Base-by-base conservation (phyloP, 345 rosid species). In the Euphorbia tirucalli region DNA sequence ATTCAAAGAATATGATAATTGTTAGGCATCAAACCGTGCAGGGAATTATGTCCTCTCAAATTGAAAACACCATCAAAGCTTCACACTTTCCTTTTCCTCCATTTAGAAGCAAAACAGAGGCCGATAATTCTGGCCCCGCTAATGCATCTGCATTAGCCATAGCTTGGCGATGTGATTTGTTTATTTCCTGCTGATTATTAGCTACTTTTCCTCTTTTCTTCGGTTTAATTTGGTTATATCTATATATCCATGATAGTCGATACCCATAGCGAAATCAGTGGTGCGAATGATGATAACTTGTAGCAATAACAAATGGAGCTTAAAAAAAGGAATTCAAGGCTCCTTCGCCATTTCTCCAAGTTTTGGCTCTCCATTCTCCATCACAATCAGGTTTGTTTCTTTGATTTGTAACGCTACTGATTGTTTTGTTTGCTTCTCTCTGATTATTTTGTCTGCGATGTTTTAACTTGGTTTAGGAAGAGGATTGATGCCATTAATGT, bases 341-440 rank as follows among this genome's bases (percentile, higher is more conserved):
- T 52, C 57, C 5, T 21, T 19, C 39, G 3, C 44, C 44, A 41
- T 41, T 2, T 6, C 44, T 41, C 44, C 44, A 6, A 41, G 13
- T 39, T 30, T 14, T 25, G 11, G 0, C 37, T 56, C 57, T 66
- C 54, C 73, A 24, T 27, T 37, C 31, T 37, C n/a, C 31, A 22
- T 39, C 49, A 41, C 65, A 5, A 15, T 44, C 65, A 41, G 78
- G 78, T 68, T 61, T 61, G 31, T 35, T n/a, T 14, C 31, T 31
- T 22, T 50, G 11, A 7, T 4, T 19, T 13, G 9, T 24, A 0
- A n/a, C n/a, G 11, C 21, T 32, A 15, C 6, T 19, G 11, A 10
- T 30, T 5, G 4, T 21, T 32, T 15, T 41, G 8, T 70, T 18
- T 44, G 41, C 24, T 15, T 6, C 21, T 30, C 19, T 48, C 1